A percentile compares a stretch with the other conserved stretches of the same genome.
These are phyloP conservation scores for Septoria linicola DNA, from an alignment of 2,329 filamentous ascomycete genomes.

Conservation along the genomic window DNA sequence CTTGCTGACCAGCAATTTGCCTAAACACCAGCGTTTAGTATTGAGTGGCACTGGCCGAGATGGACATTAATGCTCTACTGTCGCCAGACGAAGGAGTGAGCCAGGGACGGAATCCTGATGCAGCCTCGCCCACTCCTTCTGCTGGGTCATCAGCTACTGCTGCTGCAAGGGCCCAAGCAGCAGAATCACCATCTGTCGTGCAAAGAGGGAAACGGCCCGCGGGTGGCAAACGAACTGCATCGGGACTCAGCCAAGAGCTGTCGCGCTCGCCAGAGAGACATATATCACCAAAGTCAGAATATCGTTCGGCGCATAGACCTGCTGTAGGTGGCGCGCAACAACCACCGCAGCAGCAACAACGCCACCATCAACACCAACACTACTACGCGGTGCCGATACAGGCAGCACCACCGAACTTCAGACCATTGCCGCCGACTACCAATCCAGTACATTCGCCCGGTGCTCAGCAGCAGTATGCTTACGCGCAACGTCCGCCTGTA, in stretches of 20 bases:
- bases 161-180: conserved; percentile 32
- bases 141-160: neutral
- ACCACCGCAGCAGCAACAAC: conserved; percentile 6
- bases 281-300: conserved; percentile 20
- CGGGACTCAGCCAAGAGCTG: conserved; percentile 46
- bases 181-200: conserved; percentile 31
- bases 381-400: conserved; percentile 14
- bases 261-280: conserved; percentile 36
- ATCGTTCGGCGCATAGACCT: neutral
- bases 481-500: conserved; percentile 27
- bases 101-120: neutral
- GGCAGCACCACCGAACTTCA: conserved; percentile 25
- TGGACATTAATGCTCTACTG: conserved; percentile 53
- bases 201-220: conserved; percentile 18
- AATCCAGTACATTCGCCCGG: conserved; percentile 19
- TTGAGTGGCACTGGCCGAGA: conserved; percentile 27
- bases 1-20: conserved; percentile 13
- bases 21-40: conserved; percentile 1
- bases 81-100: conserved; percentile 48
- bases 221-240: conserved; percentile 39
- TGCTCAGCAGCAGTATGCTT: conserved; percentile 16
- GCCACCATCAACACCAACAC: conserved; percentile 15
- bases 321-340: neutral
- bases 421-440: conserved; percentile 30
- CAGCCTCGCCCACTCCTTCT: neutral